Base-by-base conservation (phyloP, 73 alveolate genomes). In the Paramecium octaurelia region DNA sequence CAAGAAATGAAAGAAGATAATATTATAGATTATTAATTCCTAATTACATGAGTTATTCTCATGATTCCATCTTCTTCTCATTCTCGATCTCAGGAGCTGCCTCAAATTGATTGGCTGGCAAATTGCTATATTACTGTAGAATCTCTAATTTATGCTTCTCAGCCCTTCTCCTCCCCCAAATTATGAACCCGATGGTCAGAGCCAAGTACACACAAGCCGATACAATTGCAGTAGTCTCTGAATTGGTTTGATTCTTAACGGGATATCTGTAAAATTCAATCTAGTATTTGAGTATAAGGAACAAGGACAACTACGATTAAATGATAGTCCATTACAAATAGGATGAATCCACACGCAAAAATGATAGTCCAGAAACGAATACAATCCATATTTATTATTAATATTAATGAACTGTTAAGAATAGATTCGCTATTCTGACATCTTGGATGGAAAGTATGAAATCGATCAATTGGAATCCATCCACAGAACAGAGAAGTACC, bases 311-410 rank as follows among this genome's bases (percentile, higher is more conserved):
- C 87, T 73, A 73, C 6, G 21, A 34, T 20, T 36, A 34, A 36
- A 24, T 16, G 46, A 29, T 34, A 14, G 1, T 12, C n/a, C 10
- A 40, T 35, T 73, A 73, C 87, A 73, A 73, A 73, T 34, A 73
- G 20, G 3, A 73, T 10, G 34, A 73, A 73, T 16, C 87, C 87
- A 36, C 87, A 73, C 6, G 14, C 57, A 73, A 73, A 73, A 8
- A 73, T 34, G 87, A 73, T 64, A 29, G 87, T 73, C 87, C 87
- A 73, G 59, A 73, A 73, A 36, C 87, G 57, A 73, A 73, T 73
- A 18, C 87, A 73, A 73, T 73, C 87, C 87, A 73, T 73, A 54
- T 54, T 54, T 54, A 73, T 73, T 27, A 64, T 31, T 64, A 31
- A 64, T 64, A 64, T 64, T 64, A 31, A 64, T 64, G 84, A 64